Base-by-base conservation (phyloP, 2,329 filamentous ascomycete species). In the Taxawa tesnikishii region DNA sequence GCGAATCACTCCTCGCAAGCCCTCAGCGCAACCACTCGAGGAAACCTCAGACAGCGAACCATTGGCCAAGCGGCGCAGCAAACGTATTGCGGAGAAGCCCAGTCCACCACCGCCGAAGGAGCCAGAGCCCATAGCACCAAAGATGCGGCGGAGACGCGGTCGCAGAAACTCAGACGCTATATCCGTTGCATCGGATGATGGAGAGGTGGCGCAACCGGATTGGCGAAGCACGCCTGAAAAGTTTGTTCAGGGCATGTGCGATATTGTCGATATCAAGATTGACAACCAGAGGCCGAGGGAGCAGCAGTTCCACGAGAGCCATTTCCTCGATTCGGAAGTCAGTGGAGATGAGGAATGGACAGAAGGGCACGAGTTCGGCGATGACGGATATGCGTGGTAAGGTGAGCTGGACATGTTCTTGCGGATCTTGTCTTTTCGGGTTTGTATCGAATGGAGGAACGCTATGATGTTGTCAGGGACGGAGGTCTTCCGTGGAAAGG, bases 261-360 rank as follows among this genome's bases (percentile, higher is more conserved):
- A 75, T 25, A 64, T 74, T 5, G 79, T 87, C 12, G 70, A 80
- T 38, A 68, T 87, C 26, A 62, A 73, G 27, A 76, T 87, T 42
- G 82, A 87, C 53, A 87, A 87, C 49, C 70, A 82, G 48, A 76
- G 83, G 38, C 75, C 76, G 4, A 66, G 67, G 3, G 81, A 84
- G 55, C 59, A 68, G 15, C 74, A 79, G 38, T 82, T 68, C 41
- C 68, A 67, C 14, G 82, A 84, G 62, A 72, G 68, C 2, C 80
- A 88, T 49, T 87, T 88, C 44, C 53, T 82, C 10, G 72, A 77
- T 41, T 64, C 63, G 14, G 73, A 76, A 45, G 51, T 56, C 55
- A 80, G 54, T 53, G 65, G 63, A 3, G 66, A 70, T 35, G 68
- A 72, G 21, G 65, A 72, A 23, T 54, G 68, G 71, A 65, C 74